Evolutionary conservation across 768 basidiomycete species (phyloP).

Genomic region (Boletus eberwhitei): DNA sequence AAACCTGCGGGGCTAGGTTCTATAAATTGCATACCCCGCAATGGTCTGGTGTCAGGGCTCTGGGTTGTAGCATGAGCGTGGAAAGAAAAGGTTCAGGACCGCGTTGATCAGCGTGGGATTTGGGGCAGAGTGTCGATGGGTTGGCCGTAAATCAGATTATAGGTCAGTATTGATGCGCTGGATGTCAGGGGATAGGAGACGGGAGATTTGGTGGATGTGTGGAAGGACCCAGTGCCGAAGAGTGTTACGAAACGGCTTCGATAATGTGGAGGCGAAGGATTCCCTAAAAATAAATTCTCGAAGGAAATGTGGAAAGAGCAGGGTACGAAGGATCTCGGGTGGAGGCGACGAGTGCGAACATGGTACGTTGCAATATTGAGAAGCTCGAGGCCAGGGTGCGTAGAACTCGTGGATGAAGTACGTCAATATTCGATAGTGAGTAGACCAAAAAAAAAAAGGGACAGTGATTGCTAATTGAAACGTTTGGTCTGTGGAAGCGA

Average conservation of each 20-base stretch:
- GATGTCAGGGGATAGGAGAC: background rate
- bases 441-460: background rate
- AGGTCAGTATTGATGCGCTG: background rate
- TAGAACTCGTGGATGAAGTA: slow-evolving; percentile 2
- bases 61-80: slow-evolving; percentile 4
- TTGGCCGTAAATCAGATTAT: background rate
- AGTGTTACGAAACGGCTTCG: background rate
- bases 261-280: background rate
- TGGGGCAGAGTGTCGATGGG: background rate
- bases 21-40: slow-evolving; percentile 4
- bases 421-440: background rate
- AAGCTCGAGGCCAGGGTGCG: background rate
- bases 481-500: background rate
- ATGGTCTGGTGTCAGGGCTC: slow-evolving; percentile 5
- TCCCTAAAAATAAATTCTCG: background rate
- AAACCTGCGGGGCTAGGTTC: background rate
- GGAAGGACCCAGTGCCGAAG: background rate
- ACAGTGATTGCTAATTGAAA: background rate
- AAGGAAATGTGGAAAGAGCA: background rate
- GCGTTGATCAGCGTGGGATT: background rate
- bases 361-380: background rate
- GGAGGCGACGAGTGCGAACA: background rate
- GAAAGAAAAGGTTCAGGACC: slow-evolving; percentile 3
- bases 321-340: background rate
- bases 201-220: background rate